Evolutionary conservation across 306 rosid species (phyloP).

Genomic region (Quercus dentata): DNA sequence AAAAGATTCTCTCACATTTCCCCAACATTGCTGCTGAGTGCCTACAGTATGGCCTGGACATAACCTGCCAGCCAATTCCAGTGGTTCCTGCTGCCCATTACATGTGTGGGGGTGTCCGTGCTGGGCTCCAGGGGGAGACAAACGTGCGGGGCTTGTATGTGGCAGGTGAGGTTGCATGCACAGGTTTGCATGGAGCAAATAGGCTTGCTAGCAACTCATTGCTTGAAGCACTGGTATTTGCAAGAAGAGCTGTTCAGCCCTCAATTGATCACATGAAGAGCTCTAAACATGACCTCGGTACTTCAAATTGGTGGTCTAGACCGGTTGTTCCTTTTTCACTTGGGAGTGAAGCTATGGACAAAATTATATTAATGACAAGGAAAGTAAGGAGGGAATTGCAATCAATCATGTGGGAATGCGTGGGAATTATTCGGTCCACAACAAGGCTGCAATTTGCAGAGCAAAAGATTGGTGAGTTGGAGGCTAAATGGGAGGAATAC

Average conservation of each 20-base stretch:
- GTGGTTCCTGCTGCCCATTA: conserved; percentile 98
- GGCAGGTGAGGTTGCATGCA: conserved; percentile 98
- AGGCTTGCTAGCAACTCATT: conserved; percentile 95
- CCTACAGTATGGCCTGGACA: conserved; percentile 72
- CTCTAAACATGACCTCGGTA: conserved; percentile 42
- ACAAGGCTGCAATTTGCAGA: conserved; percentile 69
- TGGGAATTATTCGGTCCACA: conserved; percentile 86
- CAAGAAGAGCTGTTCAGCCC: conserved; percentile 85
- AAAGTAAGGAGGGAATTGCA: conserved; percentile 67
- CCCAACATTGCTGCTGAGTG: conserved; percentile 84
- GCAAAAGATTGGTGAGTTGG: conserved; percentile 56
- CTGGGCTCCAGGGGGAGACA: conserved; percentile 92
- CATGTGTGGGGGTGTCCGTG: conserved; percentile 94
- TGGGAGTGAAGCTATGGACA: conserved; percentile 28
- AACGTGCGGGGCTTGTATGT: conserved; percentile 74
- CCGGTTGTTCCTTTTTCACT: conserved; percentile 54
- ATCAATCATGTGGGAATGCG: conserved; percentile 75
- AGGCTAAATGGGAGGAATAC: conserved; percentile 79
- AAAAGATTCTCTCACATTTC: conserved; percentile 63
- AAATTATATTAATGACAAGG: conserved; percentile 41
- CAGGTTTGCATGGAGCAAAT: conserved; percentile 97
- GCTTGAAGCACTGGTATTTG: conserved; percentile 97
- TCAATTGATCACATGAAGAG: conserved; percentile 70
- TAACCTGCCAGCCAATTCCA: conserved; percentile 73
- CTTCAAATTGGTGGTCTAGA: conserved; percentile 63